Conservation (phyloP, 331 rosid species). For the Quercus phellos region DNA sequence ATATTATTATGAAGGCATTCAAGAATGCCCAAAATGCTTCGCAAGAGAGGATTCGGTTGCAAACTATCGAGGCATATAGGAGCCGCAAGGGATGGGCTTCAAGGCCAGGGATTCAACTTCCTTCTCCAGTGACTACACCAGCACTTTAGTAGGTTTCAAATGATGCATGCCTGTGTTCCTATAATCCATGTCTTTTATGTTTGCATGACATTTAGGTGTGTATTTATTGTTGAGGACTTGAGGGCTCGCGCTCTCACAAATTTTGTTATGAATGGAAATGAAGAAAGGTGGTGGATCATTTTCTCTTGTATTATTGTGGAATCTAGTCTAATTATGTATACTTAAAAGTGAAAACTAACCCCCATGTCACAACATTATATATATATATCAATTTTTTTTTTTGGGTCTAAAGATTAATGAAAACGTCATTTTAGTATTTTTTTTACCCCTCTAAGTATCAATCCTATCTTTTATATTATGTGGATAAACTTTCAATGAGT, state of each 20-base stretch:
- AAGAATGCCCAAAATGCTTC: conserved; percentile 64
- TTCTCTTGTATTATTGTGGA: neutral
- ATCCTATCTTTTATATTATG: too few species aligned
- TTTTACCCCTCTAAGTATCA: too few species aligned
- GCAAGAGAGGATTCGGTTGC: conserved; percentile 70
- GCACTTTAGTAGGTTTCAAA: conserved; percentile 7
- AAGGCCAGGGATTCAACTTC: conserved; percentile 73
- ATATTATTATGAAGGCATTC: conserved; percentile 42
- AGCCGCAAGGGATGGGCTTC: conserved; percentile 74
- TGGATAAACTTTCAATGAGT: too few species aligned
- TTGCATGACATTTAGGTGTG: neutral
- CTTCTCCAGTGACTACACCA: conserved; percentile 28
- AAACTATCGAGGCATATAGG: conserved; percentile 77
- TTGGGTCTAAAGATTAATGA: too few species aligned
- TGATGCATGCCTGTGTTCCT: neutral
- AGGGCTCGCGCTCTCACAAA: neutral
- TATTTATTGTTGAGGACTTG: neutral
- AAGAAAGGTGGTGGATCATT: neutral
- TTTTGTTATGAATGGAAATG: neutral
- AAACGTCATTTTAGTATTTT: too few species aligned
- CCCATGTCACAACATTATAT: too few species aligned
- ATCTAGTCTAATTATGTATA: too few species aligned
- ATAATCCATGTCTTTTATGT: neutral
- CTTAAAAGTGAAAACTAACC: too few species aligned
- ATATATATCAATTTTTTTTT: too few species aligned